phyloP scores from a whole-genome alignment of 768 basidiomycete genomes.

The Tricholoma bakamatsutake region DNA sequence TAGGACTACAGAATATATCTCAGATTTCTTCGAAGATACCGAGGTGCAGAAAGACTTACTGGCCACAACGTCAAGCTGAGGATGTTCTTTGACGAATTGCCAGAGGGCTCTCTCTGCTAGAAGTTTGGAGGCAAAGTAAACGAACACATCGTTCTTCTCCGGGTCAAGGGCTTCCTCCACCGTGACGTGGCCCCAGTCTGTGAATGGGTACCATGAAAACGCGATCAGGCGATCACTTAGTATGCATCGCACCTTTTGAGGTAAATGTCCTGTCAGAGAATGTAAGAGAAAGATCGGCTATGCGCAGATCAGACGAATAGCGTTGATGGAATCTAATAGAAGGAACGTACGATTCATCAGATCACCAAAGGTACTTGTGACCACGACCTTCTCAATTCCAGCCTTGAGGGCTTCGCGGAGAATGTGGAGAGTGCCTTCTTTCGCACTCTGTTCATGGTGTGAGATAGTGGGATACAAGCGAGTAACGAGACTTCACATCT shows the following conservation, averaged over 20 bases:
- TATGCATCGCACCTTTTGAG: slow-evolving; percentile 11
- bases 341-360: slow-evolving; percentile 22
- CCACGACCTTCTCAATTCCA: slow-evolving; percentile 25
- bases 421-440: slow-evolving; percentile 25
- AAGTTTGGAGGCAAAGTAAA: slow-evolving; percentile 37
- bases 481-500: slow-evolving; percentile 9
- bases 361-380: slow-evolving; percentile 29
- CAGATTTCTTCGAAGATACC: not conserved
- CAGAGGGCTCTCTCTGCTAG: slow-evolving; percentile 36
- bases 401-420: slow-evolving; percentile 21
- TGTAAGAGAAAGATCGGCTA: slow-evolving; percentile 17
- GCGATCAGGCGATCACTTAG: not conserved
- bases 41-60: slow-evolving; percentile 21
- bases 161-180: slow-evolving; percentile 24
- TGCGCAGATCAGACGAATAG: not conserved
- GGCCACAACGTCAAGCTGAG: slow-evolving; percentile 29
- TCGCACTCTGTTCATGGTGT: slow-evolving; percentile 13
- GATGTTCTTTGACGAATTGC: slow-evolving; percentile 21
- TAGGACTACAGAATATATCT: slow-evolving; percentile 19
- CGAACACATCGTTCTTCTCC: slow-evolving; percentile 22
- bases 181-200: slow-evolving; percentile 31
- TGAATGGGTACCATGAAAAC: not conserved
- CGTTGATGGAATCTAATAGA: too few relatives aligned
- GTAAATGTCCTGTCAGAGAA: slow-evolving; percentile 20
- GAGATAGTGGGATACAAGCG: not conserved